These are phyloP conservation scores for Sugiyamaella novakii DNA, from an alignment of 1,139 yeast species.

Conservation along the genomic window DNA sequence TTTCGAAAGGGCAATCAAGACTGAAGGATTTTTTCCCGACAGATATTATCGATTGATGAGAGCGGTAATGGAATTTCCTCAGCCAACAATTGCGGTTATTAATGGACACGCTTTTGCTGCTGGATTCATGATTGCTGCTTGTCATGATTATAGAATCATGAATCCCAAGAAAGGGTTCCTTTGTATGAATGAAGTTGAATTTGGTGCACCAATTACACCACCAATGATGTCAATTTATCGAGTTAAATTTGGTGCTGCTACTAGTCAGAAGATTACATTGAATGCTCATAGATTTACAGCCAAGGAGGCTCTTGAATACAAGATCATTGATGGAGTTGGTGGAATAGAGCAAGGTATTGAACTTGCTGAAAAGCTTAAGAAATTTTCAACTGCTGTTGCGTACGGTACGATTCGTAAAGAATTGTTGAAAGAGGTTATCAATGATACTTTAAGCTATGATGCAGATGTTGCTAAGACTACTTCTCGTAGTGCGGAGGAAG, in stretches of 20 bases:
- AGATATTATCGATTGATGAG: conserved; percentile 40
- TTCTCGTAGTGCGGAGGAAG: conserved; percentile 21
- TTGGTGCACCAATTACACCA: conserved; percentile 43
- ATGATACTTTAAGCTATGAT: conserved; percentile 29
- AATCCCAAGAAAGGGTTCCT: conserved; percentile 43
- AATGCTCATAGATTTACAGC: conserved; percentile 42
- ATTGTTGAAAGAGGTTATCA: conserved; percentile 37
- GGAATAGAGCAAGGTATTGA: conserved; percentile 39
- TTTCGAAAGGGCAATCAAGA: conserved; percentile 39
- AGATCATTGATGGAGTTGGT: conserved; percentile 41
- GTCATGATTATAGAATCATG: conserved; percentile 46
- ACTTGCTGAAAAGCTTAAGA: conserved; percentile 31
- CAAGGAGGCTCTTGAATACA: conserved; percentile 38
- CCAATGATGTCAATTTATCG: conserved; percentile 43
- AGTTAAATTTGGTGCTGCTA: conserved; percentile 37
- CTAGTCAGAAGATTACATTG: conserved; percentile 37
- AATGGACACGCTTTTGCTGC: conserved; percentile 49
- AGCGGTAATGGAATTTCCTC: conserved; percentile 42
- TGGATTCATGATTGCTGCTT: conserved; percentile 44
- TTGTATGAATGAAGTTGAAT: conserved; percentile 45
- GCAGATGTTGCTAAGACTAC: conserved; percentile 21
- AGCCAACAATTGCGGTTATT: conserved; percentile 45
- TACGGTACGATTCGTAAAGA: conserved; percentile 40
- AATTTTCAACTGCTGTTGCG: conserved; percentile 35
- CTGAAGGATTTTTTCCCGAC: conserved; percentile 41